Conservation (phyloP, 768 basidiomycete species). For the Chalciporus pseudorubinellus region DNA sequence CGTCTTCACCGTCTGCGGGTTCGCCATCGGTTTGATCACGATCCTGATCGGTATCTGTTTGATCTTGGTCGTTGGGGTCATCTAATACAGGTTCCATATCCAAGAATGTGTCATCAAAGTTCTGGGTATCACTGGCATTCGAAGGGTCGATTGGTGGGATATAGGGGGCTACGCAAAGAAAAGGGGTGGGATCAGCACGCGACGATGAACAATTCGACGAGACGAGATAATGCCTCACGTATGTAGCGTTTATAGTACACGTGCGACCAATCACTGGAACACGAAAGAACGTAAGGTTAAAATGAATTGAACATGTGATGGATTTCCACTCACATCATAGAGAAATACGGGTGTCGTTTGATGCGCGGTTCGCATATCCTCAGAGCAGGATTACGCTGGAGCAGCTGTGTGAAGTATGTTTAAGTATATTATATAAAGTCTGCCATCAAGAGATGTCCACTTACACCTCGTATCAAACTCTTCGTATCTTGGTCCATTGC, state of each 20-base stretch:
- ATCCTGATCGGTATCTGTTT: conserved; percentile 68
- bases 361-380: conserved; percentile 92
- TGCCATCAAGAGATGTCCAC: conserved; percentile 30
- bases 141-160: conserved; percentile 88
- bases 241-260: conserved; percentile 94
- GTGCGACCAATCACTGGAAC: conserved; percentile 83
- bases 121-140: conserved; percentile 94
- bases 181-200: conserved; percentile 14
- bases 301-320: conserved; percentile 4
- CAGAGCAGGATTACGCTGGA: conserved; percentile 89
- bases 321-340: conserved; percentile 69
- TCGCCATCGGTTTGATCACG: conserved; percentile 67
- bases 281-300: conserved; percentile 15
- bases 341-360: conserved; percentile 93
- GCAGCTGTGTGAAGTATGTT: conserved; percentile 50
- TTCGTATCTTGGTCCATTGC: conserved; percentile 95
- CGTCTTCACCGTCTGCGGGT: conserved; percentile 69
- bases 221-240: conserved; percentile 51
- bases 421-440: conserved; percentile 5
- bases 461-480: conserved; percentile 89
- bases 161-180: conserved; percentile 66
- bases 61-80: conserved; percentile 60
- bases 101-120: conserved; percentile 96
- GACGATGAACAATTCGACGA: conserved; percentile 4
- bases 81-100: conserved; percentile 93